These are phyloP conservation scores for Orbilia javanica DNA, from an alignment of 2,329 filamentous ascomycete species.

Conservation along the genomic window DNA sequence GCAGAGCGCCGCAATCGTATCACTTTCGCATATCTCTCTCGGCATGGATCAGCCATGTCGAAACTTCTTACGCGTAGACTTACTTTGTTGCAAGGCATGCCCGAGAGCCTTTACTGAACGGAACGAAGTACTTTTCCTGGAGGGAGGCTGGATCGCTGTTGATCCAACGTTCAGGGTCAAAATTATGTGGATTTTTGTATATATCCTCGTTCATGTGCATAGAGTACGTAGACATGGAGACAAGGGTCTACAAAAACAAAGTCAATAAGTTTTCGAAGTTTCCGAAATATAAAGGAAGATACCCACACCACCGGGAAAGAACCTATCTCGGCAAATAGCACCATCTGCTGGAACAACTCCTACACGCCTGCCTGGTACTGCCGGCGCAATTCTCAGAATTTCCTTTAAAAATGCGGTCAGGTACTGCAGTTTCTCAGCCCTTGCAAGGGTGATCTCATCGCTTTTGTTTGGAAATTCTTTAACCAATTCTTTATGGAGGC, in stretches of 20 bases:
- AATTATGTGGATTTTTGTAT: neutral
- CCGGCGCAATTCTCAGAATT: neutral
- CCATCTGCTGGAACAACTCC: conserved; percentile 14
- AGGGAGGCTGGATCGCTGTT: neutral
- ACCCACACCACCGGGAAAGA: too few species aligned
- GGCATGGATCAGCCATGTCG: too few species aligned
- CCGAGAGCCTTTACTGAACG: conserved; percentile 20
- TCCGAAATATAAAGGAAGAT: conserved; percentile 7
- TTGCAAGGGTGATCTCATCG: neutral
- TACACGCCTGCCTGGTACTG: neutral
- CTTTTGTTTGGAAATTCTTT: neutral
- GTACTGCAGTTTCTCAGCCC: conserved; percentile 10
- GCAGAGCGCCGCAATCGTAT: too few species aligned
- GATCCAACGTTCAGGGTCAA: conserved; percentile 13
- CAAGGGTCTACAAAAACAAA: neutral
- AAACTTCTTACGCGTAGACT: too few species aligned
- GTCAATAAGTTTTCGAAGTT: neutral
- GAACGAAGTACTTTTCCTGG: conserved; percentile 6
- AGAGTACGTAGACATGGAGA: neutral
- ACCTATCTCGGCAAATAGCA: neutral
- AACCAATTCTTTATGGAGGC: neutral
- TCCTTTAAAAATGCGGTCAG: conserved; percentile 30
- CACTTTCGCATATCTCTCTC: too few species aligned
- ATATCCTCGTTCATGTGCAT: neutral
- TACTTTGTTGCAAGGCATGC: too few species aligned